Base-by-base conservation (phyloP, 2,329 filamentous ascomycete genomes). In the Rutstroemia sp. region DNA sequence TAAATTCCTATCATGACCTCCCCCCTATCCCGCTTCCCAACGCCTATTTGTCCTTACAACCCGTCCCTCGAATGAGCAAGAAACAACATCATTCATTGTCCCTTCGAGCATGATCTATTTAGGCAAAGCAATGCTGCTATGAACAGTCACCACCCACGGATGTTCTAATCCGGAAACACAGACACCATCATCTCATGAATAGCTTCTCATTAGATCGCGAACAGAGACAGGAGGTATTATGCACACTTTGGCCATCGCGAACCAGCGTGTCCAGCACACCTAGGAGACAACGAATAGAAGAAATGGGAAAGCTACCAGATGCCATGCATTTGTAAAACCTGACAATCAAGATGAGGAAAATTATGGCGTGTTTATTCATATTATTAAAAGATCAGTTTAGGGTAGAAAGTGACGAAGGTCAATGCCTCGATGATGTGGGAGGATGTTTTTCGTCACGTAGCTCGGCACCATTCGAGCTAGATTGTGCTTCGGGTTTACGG, bases 401-500 rank as follows among this genome's bases (percentile, higher is more conserved):
- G n/a, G 25, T 34, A 34, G 30, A 34, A 34, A 34, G 30, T 34
- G 30, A 4, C 19, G 45, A 25, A 46, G 51, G 23, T 63, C 57
- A 68, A 46, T 65, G 64, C 44, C 65, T 61, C 9, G 65, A 65
- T 9, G 65, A 63, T 34, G 65, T 66, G 42, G 58, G 59, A 42
- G 58, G 62, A 57, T 58, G 59, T 47, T 47, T 49, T 16, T 66
- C 62, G 19, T 54, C 52, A n/a, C 60, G 58, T 30, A 60, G 46
- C 16, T 65, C 62, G 4, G 47, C 27, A 50, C 56, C 52, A 6
- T 60, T 51, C 21, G 59, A 51, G 21, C 58, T 34, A n/a, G 58
- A 52, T 52, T 62, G 62, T 21, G 59, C 51, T 51, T 70, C 66
- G 50, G 65, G 67, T 42, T 66, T 67, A 39, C 65, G 63, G 42